Evolutionary conservation across 2,329 filamentous ascomycete species (phyloP).

Genomic region (Colletotrichum melonis): DNA sequence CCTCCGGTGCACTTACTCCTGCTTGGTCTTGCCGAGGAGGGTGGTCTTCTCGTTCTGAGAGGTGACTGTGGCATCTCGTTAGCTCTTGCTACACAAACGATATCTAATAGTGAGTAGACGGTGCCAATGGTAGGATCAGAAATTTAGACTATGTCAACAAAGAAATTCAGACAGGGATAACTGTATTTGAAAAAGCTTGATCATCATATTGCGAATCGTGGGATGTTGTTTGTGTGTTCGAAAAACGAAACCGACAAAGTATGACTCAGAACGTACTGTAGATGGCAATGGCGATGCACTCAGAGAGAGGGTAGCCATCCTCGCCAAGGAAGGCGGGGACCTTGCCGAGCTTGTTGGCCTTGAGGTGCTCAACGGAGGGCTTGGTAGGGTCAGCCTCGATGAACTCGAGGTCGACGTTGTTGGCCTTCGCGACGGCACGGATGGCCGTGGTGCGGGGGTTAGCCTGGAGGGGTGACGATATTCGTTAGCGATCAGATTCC

Average conservation of each 20-base stretch:
- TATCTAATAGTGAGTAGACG: slow-evolving; percentile 40
- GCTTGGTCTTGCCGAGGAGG: slow-evolving; percentile 99
- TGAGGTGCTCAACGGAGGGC: slow-evolving; percentile 80
- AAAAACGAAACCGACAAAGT: slow-evolving; percentile 33
- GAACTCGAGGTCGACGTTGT: slow-evolving; percentile 90
- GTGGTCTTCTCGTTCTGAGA: slow-evolving; percentile 99
- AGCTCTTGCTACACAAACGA: slow-evolving; percentile 39
- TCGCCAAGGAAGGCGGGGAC: slow-evolving; percentile 92
- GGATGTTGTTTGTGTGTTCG: slow-evolving; percentile 10
- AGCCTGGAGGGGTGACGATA: slow-evolving; percentile 63
- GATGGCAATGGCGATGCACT: slow-evolving; percentile 95
- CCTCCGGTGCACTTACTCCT: slow-evolving; percentile 75
- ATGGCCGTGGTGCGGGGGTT: slow-evolving; percentile 92
- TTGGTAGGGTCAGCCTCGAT: slow-evolving; percentile 77
- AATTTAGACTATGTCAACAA: slow-evolving; percentile 92
- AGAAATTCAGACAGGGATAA: slow-evolving; percentile 94
- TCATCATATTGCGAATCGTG: slow-evolving; percentile 69
- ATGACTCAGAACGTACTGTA: slow-evolving; percentile 79
- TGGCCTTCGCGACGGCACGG: slow-evolving; percentile 96
- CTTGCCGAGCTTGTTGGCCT: slow-evolving; percentile 89
- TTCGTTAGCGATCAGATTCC: slow-evolving; percentile 45
- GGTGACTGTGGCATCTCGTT: slow-evolving; percentile 73
- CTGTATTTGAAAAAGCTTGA: slow-evolving; percentile 80
- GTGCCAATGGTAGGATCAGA: slow-evolving; percentile 67
- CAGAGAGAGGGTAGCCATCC: slow-evolving; percentile 90